Percentiles rank a stretch among this genome's conserved stretches.
These are phyloP conservation scores for Phanerochaete sordida DNA, from an alignment of 768 basidiomycete species.

Conservation along the genomic window DNA sequence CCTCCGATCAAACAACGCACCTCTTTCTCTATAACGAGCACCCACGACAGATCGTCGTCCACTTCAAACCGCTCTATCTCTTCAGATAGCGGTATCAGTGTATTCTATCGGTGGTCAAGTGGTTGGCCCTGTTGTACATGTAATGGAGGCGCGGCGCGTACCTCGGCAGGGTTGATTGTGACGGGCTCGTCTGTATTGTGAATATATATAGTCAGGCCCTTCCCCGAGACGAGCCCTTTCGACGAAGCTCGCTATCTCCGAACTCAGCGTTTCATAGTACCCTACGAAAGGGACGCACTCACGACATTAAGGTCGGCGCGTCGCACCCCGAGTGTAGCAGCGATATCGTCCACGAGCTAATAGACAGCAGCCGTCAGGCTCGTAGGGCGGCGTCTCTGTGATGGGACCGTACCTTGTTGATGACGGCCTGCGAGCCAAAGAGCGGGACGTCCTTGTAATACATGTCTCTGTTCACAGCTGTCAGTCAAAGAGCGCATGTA, in stretches of 20 bases:
- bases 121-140: neutral
- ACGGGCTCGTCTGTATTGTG: constrained; percentile 52
- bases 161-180: constrained; percentile 55
- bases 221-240: constrained; percentile 83
- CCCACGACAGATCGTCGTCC: constrained; percentile 59
- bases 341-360: constrained; percentile 86
- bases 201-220: constrained; percentile 55
- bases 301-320: constrained; percentile 83
- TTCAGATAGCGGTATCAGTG: constrained; percentile 75
- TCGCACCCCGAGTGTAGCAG: constrained; percentile 73
- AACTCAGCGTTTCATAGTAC: neutral
- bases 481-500: neutral
- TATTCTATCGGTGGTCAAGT: constrained; percentile 42
- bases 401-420: constrained; percentile 86
- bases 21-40: constrained; percentile 93
- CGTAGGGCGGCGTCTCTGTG: too few relatives aligned
- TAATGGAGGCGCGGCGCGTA: constrained; percentile 24
- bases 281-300: constrained; percentile 17
- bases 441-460: constrained; percentile 82
- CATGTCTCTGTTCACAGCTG: constrained; percentile 56
- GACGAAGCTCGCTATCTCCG: constrained; percentile 71
- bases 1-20: constrained; percentile 32
- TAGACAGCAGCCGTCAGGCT: neutral
- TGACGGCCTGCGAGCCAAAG: constrained; percentile 74
- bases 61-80: constrained; percentile 63